Base-by-base conservation (phyloP, 306 rosid species). In the Vigna unguiculata region DNA sequence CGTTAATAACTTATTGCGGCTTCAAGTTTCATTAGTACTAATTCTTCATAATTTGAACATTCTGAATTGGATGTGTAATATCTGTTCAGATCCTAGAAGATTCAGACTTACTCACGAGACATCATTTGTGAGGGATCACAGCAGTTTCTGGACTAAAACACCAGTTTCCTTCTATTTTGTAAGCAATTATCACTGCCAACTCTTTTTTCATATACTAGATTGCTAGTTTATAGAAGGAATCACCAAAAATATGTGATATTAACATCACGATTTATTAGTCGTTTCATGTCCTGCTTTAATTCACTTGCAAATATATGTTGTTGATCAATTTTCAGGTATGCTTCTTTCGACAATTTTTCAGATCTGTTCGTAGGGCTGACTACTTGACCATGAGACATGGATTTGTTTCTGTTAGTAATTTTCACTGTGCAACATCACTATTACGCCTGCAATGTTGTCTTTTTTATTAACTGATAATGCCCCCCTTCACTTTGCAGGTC, bases 101-200 rank as follows among this genome's bases (percentile, higher is more conserved):
- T 93, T 93, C 86, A 91, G 98, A 84, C 98, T 93, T 60, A 89
- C 98, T 76, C 98, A 93, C 3, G 97, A 93, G 85, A 91, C 93
- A 70, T 93, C 98, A 2, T 93, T 93, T 83, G 97, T 93, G 36
- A 88, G 86, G 73, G 97, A 88, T 47, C 98, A 91, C 76, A 86
- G 70, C 58, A 88, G 91, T 80, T 68, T 72, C 73, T 91, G 96
- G 98, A 91, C 93, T 20, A 89, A 93, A 85, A 89, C 90, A 1
- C 86, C 90, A 4, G 25, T 91, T 82, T 64, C 97, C 76, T 91
- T 91, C 79, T 91, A 93, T 75, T n/a, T 88, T 75, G 98, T 93
- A 89, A 88, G 95, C 75, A 72, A n/a, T 14, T 72, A 51, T 72
- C 49, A 16, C 54, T 25, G 53, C 13, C 68, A 63, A 41, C 47